A percentile compares a stretch with the other conserved stretches of the same genome.
phyloP scores from a whole-genome alignment of 225 moss, liverwort and hornwort species.

The Sphagnum tenellum region DNA sequence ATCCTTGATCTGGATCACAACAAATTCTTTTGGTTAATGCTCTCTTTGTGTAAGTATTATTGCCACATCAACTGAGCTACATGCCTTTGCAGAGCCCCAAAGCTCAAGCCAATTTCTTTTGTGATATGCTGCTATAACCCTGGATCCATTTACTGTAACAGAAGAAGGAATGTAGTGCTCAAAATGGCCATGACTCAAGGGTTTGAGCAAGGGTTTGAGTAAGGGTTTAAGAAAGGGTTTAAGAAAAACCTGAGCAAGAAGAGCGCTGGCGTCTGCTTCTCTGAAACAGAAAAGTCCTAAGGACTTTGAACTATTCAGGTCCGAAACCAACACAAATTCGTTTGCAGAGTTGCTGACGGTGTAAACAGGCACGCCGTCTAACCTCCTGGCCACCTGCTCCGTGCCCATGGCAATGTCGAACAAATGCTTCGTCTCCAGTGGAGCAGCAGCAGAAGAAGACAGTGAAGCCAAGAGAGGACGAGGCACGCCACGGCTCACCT shows the following conservation, averaged over 20 bases:
- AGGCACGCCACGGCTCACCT: no score
- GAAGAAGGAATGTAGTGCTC: no score
- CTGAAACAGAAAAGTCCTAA: slow-evolving; percentile 94
- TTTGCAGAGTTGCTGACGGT: slow-evolving; percentile 99
- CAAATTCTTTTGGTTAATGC: no score
- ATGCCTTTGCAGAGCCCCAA: no score
- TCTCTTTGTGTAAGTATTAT: no score
- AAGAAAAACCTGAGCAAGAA: slow-evolving; percentile 69
- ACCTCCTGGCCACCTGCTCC: slow-evolving; percentile 75
- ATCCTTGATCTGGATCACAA: slow-evolving; percentile 59
- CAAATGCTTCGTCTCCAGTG: slow-evolving; percentile 44
- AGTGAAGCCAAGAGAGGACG: slow-evolving; percentile 22
- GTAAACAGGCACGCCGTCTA: slow-evolving; percentile 93
- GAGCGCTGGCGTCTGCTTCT: slow-evolving; percentile 75
- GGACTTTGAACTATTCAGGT: slow-evolving; percentile 80
- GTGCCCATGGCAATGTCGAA: slow-evolving; percentile 88
- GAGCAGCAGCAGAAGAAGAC: slow-evolving; percentile 2
- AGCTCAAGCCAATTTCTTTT: no score
- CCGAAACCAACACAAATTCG: slow-evolving; percentile 91
- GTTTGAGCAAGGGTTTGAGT: no score
- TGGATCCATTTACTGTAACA: no score
- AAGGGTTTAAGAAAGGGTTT: not conserved
- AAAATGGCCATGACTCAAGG: no score
- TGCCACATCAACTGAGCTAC: no score
- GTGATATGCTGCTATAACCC: no score